These are phyloP conservation scores for Lachnellula cervina DNA, from an alignment of 2,329 filamentous ascomycete genomes.

Conservation along the genomic window DNA sequence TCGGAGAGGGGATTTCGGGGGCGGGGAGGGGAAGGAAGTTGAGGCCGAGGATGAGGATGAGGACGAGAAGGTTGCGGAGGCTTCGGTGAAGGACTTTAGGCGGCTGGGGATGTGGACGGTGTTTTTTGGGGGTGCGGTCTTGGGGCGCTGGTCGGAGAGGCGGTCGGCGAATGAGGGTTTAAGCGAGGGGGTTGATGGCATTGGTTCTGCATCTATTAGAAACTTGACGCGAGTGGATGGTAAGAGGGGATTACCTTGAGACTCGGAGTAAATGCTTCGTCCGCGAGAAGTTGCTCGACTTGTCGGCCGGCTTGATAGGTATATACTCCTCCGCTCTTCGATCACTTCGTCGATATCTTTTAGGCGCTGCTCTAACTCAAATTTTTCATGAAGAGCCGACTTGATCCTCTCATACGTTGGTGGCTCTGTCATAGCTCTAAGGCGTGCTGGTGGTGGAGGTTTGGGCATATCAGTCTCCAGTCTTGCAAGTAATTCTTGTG, in stretches of 20 bases:
- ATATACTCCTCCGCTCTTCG: slow-evolving; percentile 54
- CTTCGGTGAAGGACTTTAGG: slow-evolving; percentile 30
- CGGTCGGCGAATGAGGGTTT: slow-evolving; percentile 38
- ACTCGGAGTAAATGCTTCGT: slow-evolving; percentile 24
- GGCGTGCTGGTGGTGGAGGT: slow-evolving; percentile 22
- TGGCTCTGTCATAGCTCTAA: slow-evolving; percentile 28
- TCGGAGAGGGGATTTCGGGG: slow-evolving; percentile 6
- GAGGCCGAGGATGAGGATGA: slow-evolving; percentile 9
- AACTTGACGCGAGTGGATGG: not conserved
- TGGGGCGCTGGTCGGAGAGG: slow-evolving; percentile 29
- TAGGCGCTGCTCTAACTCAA: slow-evolving; percentile 55
- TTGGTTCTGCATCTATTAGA: slow-evolving; percentile 40
- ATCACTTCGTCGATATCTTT: slow-evolving; percentile 56
- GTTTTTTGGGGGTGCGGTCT: slow-evolving; percentile 34
- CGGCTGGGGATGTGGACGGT: slow-evolving; percentile 31
- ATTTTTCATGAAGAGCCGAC: slow-evolving; percentile 32
- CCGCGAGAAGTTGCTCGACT: slow-evolving; percentile 24
- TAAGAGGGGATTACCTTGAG: slow-evolving; percentile 17
- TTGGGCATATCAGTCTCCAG: slow-evolving; percentile 23
- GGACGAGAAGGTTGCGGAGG: slow-evolving; percentile 24
- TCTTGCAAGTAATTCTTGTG: slow-evolving; percentile 23
- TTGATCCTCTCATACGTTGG: slow-evolving; percentile 29
- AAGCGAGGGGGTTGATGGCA: slow-evolving; percentile 46
- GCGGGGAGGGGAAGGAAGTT: slow-evolving; percentile 6
- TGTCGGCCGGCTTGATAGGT: slow-evolving; percentile 33